Percentiles rank a stretch among this genome's conserved stretches.
These are phyloP conservation scores for Verticillium longisporum DNA, from an alignment of 2,329 filamentous ascomycete species.

Conservation along the genomic window DNA sequence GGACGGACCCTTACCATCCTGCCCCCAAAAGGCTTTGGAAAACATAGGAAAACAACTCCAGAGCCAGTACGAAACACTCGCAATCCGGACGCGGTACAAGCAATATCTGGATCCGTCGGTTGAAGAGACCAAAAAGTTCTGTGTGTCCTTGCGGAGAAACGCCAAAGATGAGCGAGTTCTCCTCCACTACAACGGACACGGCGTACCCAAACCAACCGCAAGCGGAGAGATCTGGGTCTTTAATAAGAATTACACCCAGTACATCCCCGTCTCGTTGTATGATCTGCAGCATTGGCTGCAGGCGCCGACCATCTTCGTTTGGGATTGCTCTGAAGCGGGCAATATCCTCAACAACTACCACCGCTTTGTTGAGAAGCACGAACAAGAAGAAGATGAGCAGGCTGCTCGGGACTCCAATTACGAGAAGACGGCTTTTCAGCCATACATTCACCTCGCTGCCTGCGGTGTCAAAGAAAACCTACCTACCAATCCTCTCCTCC, in stretches of 20 bases:
- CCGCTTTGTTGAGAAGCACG: constrained; percentile 89
- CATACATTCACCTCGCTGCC: constrained; percentile 83
- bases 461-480: constrained; percentile 87
- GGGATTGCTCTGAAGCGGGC: constrained; percentile 94
- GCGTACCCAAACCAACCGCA: constrained; percentile 88
- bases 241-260: constrained; percentile 97
- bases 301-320: constrained; percentile 92
- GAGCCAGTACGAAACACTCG: constrained; percentile 90
- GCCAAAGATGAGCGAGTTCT: constrained; percentile 93
- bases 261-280: constrained; percentile 93
- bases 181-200: constrained; percentile 98
- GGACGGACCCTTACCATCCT: constrained; percentile 83
- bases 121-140: constrained; percentile 96
- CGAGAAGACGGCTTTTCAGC: constrained; percentile 63
- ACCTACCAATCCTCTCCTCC: constrained; percentile 87
- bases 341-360: constrained; percentile 95
- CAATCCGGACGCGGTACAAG: constrained; percentile 94
- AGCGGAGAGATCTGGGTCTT: constrained; percentile 99
- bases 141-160: constrained; percentile 79
- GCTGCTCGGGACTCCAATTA: constrained; percentile 74
- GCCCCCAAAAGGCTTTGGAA: constrained; percentile 80
- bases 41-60: constrained; percentile 96
- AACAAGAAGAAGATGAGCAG: constrained; percentile 76
- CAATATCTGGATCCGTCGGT: constrained; percentile 94
- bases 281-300: constrained; percentile 95